Conservation (phyloP, 163 green algal species). For the Chlamydomonas reinhardtii region DNA sequence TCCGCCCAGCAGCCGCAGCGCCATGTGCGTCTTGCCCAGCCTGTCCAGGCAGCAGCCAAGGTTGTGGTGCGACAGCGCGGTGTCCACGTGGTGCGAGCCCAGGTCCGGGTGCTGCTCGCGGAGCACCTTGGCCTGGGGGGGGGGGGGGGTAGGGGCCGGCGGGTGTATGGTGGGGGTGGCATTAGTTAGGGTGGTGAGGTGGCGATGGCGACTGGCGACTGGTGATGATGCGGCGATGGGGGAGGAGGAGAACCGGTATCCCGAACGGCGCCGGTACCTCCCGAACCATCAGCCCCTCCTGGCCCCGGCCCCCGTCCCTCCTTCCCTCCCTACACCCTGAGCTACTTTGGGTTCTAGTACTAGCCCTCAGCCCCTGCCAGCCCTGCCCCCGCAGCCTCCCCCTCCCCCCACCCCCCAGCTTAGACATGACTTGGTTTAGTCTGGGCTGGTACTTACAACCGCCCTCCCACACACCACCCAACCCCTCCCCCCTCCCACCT, state of each 20-base stretch:
- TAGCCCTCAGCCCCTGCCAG: neutral
- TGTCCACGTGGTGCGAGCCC: constrained; percentile 62
- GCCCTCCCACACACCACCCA: no score
- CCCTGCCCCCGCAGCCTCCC: neutral
- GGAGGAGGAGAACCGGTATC: no score
- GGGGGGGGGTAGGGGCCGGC: neutral
- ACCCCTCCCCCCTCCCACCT: constrained; percentile 18
- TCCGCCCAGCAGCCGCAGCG: constrained; percentile 56
- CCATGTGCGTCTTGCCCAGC: constrained; percentile 61
- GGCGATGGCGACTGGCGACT: no score
- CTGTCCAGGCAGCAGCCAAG: constrained; percentile 66
- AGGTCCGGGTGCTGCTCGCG: constrained; percentile 48
- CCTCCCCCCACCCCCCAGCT: neutral
- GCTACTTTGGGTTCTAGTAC: no score
- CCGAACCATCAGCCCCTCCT: no score
- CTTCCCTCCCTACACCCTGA: no score
- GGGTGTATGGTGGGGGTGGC: neutral
- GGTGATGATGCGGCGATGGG: no score
- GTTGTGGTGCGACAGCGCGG: constrained; percentile 65
- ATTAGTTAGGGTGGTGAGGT: neutral
- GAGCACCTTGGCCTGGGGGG: constrained; percentile 46
- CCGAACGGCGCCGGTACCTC: no score
- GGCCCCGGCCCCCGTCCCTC: no score
- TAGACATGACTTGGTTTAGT: no score
- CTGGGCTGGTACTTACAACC: no score